Evolutionary conservation across 2,329 filamentous ascomycete genomes (phyloP).

Genomic region (Phaeomoniella chlamydospora): DNA sequence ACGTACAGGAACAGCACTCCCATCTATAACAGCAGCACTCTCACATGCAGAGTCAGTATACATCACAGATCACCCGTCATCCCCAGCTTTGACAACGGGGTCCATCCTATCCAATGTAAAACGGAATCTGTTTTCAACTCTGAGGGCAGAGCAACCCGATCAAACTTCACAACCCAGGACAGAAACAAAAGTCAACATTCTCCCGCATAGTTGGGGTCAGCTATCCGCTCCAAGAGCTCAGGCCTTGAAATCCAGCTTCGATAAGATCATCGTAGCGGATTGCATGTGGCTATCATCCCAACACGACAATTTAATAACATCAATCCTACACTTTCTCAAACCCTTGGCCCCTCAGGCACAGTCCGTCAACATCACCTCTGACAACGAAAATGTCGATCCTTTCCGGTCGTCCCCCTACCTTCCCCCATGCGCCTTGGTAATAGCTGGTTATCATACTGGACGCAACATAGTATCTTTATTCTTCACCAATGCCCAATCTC

Average conservation of each 20-base stretch:
- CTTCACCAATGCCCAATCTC: conserved; percentile 31
- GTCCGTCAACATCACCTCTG: not conserved
- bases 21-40: conserved; percentile 22
- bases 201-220: conserved; percentile 41
- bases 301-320: conserved; percentile 39
- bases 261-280: conserved; percentile 43
- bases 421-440: conserved; percentile 28
- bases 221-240: not conserved
- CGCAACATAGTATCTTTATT: conserved; percentile 39
- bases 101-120: conserved; percentile 9
- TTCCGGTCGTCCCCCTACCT: not conserved
- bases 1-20: conserved; percentile 22
- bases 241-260: conserved; percentile 20
- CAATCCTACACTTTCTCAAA: conserved; percentile 41
- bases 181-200: conserved; percentile 14
- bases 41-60: conserved; percentile 23
- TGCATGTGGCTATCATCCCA: conserved; percentile 46
- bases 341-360: conserved; percentile 5
- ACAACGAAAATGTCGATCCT: too few species aligned
- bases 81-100: conserved; percentile 18
- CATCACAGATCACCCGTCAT: conserved; percentile 36
- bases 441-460: conserved; percentile 47
- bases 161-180: conserved; percentile 23
- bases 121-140: conserved; percentile 2
- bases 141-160: not conserved